A percentile compares a stretch with the other conserved stretches of the same genome.
These are phyloP conservation scores for Aspergillus ochraceus DNA, from an alignment of 2,329 filamentous ascomycete species.

Conservation along the genomic window DNA sequence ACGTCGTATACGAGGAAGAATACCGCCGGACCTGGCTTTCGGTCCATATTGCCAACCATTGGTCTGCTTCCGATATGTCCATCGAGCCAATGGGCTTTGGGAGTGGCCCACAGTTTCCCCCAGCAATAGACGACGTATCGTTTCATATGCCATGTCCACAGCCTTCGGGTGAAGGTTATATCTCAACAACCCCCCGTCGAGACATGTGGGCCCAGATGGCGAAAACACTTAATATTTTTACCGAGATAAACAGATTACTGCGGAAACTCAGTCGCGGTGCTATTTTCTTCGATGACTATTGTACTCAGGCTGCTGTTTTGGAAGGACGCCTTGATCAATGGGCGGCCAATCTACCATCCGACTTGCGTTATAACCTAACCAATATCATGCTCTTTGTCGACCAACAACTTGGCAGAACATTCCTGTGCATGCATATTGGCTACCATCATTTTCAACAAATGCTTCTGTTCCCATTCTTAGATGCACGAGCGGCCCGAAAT, in stretches of 20 bases:
- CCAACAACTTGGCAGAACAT: slow-evolving; percentile 19
- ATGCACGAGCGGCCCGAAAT: slow-evolving; percentile 6
- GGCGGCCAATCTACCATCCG: slow-evolving; percentile 13
- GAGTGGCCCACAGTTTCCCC: slow-evolving; percentile 1
- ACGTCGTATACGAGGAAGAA: slow-evolving; percentile 15
- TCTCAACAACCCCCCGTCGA: slow-evolving; percentile 6
- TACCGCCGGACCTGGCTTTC: slow-evolving; percentile 22
- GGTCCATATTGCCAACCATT: slow-evolving; percentile 19
- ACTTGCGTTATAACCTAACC: slow-evolving; percentile 12
- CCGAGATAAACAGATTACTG: slow-evolving; percentile 16
- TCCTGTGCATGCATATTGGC: slow-evolving; percentile 24
- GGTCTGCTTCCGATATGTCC: slow-evolving; percentile 21
- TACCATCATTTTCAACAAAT: slow-evolving; percentile 24
- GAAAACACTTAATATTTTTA: slow-evolving; percentile 17
- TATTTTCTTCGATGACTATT: slow-evolving; percentile 19
- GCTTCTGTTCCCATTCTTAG: slow-evolving; percentile 23
- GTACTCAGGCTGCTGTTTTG: slow-evolving; percentile 9
- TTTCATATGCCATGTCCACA: slow-evolving; percentile 15
- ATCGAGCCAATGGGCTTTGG: slow-evolving; percentile 14
- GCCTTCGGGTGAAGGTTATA: background rate
- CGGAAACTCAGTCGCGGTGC: slow-evolving; percentile 15
- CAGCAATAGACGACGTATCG: slow-evolving; percentile 20
- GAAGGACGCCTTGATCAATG: slow-evolving; percentile 17
- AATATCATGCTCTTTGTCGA: slow-evolving; percentile 16
- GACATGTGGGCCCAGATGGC: slow-evolving; percentile 26